Evolutionary conservation across 495 filamentous ascomycete species (phyloP).

Genomic region (Xylaria longipes): DNA sequence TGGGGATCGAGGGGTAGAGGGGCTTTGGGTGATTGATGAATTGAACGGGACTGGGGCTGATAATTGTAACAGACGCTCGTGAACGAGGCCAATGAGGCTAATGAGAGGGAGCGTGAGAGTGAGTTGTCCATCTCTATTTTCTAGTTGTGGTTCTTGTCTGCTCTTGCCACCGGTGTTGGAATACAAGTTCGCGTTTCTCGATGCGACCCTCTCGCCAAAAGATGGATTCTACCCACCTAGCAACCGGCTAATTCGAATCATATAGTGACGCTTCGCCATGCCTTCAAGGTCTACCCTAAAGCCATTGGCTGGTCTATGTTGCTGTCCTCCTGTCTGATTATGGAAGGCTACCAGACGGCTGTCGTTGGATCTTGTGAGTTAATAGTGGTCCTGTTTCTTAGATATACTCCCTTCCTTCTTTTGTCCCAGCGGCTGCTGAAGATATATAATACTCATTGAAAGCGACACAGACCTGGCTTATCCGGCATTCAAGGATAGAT

Average conservation of each 20-base stretch:
- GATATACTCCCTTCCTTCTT: not conserved
- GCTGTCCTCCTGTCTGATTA: slow-evolving; percentile 57
- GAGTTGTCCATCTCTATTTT: slow-evolving; percentile 7
- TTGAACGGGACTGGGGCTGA: not conserved
- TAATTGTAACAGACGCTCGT: slow-evolving; percentile 35
- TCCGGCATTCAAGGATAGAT: slow-evolving; percentile 38
- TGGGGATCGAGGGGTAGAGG: not conserved
- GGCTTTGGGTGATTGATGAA: not conserved
- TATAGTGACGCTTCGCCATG: slow-evolving; percentile 44
- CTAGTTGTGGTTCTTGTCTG: not conserved
- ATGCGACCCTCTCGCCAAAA: not conserved
- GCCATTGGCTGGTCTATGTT: slow-evolving; percentile 56
- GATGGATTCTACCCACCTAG: not conserved
- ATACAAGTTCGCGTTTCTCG: not conserved
- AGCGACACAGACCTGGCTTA: slow-evolving; percentile 33
- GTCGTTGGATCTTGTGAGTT: slow-evolving; percentile 41
- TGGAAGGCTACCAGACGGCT: slow-evolving; percentile 60
- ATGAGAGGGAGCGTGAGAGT: slow-evolving; percentile 41
- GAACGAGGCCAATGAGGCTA: slow-evolving; percentile 42
- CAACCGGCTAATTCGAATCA: slow-evolving; percentile 6
- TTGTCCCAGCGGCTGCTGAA: not conserved
- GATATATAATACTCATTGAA: not conserved
- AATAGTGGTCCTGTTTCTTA: not conserved
- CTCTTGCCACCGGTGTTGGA: too few species aligned
- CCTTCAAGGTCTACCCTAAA: slow-evolving; percentile 51